Conservation (phyloP, 2,329 filamentous ascomycete genomes). For the Chalaropsis ovoidea region DNA sequence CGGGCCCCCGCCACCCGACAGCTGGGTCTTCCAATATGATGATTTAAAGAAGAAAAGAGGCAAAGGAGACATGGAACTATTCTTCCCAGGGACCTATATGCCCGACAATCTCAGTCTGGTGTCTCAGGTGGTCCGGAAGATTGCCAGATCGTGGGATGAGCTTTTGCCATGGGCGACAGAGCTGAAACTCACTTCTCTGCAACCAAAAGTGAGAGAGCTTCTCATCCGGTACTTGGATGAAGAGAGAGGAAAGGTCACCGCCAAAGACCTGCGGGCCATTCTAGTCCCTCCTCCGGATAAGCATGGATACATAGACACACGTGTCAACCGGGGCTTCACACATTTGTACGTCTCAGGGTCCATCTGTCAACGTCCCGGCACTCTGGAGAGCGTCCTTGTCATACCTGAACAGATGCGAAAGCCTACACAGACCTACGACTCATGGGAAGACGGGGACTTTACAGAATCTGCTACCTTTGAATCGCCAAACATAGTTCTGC, state of each 20-base stretch:
- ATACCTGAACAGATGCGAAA: constrained; percentile 1
- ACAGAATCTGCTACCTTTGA: neutral
- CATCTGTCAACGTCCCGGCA: neutral
- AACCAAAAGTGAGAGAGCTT: neutral
- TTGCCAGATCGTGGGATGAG: constrained; percentile 3
- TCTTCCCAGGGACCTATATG: neutral
- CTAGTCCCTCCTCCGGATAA: neutral
- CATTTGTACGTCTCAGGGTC: neutral
- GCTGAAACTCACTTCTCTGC: neutral
- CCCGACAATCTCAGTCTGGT: neutral
- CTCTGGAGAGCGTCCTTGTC: constrained; percentile 6
- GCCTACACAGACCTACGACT: neutral
- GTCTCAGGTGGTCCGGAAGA: neutral
- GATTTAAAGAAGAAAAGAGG: neutral
- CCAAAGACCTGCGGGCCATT: constrained; percentile 5
- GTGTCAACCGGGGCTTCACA: neutral
- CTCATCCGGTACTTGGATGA: constrained; percentile 2
- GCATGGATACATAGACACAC: neutral
- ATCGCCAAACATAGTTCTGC: neutral
- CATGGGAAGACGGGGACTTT: constrained; percentile 10
- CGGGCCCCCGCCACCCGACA: neutral
- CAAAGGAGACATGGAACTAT: neutral
- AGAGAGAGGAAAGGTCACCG: neutral
- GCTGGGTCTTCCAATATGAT: neutral
- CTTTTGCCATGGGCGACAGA: constrained; percentile 2